These are phyloP conservation scores for Tuber aestivum DNA, from an alignment of 495 filamentous ascomycete genomes.

Conservation along the genomic window DNA sequence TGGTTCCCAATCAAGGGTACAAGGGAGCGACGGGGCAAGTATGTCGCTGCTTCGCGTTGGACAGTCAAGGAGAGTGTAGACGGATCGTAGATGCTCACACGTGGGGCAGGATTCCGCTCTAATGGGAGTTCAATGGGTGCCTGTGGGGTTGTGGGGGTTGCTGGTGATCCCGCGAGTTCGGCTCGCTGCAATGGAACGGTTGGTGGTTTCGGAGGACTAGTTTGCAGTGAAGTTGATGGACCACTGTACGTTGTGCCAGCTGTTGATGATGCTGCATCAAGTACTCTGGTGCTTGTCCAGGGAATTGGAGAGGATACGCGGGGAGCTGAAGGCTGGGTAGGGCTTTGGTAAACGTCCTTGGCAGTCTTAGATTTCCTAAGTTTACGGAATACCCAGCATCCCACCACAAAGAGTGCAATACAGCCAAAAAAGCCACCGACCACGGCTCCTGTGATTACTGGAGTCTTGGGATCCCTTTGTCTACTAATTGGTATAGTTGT, in stretches of 20 bases:
- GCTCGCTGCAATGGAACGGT: background rate
- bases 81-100: background rate
- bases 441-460: background rate
- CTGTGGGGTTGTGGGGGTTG: background rate
- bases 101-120: background rate
- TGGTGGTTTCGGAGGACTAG: background rate
- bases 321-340: background rate
- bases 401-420: background rate
- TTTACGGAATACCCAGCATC: background rate
- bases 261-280: background rate
- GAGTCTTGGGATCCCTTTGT: background rate
- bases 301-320: background rate
- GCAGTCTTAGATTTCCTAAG: background rate
- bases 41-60: background rate
- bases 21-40: background rate
- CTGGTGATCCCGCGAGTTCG: background rate
- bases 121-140: background rate
- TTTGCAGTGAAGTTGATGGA: background rate
- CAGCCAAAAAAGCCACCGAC: background rate
- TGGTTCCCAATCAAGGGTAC: background rate
- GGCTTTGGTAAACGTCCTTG: background rate
- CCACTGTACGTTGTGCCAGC: background rate
- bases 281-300: background rate
- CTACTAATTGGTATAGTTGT: background rate
- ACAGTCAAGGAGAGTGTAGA: background rate